phyloP scores from a whole-genome alignment of 257 asterid species.

The Nicotiana benthamiana region DNA sequence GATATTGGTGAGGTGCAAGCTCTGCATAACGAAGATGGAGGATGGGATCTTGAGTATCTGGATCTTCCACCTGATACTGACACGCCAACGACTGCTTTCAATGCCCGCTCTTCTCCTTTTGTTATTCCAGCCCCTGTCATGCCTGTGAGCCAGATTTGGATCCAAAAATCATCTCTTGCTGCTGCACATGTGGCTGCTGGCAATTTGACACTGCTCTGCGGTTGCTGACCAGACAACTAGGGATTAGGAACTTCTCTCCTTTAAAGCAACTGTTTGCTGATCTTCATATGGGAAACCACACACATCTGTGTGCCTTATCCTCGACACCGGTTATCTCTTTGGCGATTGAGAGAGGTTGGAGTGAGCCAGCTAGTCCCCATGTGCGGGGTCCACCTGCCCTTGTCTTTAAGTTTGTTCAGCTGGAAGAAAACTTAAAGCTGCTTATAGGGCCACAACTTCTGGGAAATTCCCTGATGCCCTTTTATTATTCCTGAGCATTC shows the following conservation, averaged over 20 bases:
- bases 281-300: conserved; percentile 73
- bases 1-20: conserved; percentile 44
- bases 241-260: conserved; percentile 60
- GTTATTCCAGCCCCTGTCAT: conserved; percentile 65
- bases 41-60: conserved; percentile 53
- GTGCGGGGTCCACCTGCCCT: no score
- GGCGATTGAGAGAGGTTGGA: no score
- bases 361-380: no score
- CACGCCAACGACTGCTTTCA: conserved; percentile 46
- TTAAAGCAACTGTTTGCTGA: conserved; percentile 43
- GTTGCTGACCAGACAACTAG: conserved; percentile 65
- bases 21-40: no score
- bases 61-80: conserved; percentile 28
- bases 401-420: no score
- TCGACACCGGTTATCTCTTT: no score
- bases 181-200: conserved; percentile 93
- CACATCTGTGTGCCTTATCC: conserved; percentile 21
- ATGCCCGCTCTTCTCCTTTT: conserved; percentile 47
- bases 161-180: conserved; percentile 72
- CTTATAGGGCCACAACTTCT: conserved; percentile 58
- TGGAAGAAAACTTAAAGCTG: conserved; percentile 17
- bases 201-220: conserved; percentile 90
- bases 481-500: conserved; percentile 42
- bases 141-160: conserved; percentile 89
- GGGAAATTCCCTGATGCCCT: conserved; percentile 80